Conservation (phyloP, 345 rosid species). For the Eucalyptus cloeziana region DNA sequence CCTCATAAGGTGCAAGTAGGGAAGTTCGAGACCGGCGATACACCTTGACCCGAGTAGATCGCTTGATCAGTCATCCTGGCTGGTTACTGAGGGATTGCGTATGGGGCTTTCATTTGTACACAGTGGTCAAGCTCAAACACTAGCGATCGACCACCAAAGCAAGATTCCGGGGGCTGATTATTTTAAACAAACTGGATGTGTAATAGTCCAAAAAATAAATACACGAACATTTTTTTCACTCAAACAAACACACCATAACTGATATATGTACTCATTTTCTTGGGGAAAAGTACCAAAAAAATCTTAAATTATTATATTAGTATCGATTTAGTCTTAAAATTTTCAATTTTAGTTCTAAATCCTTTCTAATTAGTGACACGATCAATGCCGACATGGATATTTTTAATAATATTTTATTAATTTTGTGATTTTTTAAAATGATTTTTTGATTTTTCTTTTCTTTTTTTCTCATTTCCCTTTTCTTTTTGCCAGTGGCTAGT, state of each 20-base stretch:
- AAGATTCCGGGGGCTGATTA: background rate
- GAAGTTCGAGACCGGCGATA: background rate
- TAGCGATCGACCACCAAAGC: background rate
- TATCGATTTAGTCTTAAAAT: too few species aligned
- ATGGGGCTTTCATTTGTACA: background rate
- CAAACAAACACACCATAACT: background rate
- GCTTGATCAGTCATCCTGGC: background rate
- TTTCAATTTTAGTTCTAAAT: too few species aligned
- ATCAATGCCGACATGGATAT: too few species aligned
- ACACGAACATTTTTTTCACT: rapidly evolving
- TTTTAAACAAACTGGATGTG: background rate
- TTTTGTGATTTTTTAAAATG: too few species aligned
- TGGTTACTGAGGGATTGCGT: background rate
- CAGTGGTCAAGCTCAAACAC: background rate
- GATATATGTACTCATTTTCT: background rate
- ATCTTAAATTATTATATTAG: too few species aligned
- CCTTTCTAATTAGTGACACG: too few species aligned
- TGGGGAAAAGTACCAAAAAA: too few species aligned
- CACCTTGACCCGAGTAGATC: background rate
- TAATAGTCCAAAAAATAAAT: background rate
- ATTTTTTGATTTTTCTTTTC: too few species aligned
- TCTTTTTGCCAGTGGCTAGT: too few species aligned
- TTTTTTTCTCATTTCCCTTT: too few species aligned
- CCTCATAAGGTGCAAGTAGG: background rate
- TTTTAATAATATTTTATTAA: too few species aligned